Evolutionary conservation across 345 rosid genomes (phyloP), one percentile per base, ranked within the genome.

Genomic region (Eucalyptus pumila): DNA sequence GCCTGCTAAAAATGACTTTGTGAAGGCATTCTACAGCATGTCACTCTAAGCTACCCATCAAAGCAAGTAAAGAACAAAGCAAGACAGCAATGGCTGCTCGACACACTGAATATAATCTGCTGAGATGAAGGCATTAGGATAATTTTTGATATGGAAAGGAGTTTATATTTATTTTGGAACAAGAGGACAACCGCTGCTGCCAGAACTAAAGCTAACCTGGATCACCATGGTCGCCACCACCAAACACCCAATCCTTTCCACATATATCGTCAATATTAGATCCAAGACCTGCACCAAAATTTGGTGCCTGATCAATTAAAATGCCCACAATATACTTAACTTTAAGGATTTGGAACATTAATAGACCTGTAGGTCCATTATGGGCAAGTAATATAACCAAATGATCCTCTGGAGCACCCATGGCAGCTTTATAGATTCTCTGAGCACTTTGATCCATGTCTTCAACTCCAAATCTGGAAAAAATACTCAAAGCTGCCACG

Each of bases 171-270:
- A 50, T 40, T 45, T 50, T 21, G 19, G 32, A 58, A 21, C 40
- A 48, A 52, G 34, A 60, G n/a, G 27, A 34, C 54, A 60, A 3
- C 37, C 0, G 26, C 40, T 10, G 50, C 85, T 45, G 86, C 27
- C 83, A 76, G 83, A 76, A 76, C 47, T 76, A 51, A 86, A 47
- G 87, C 62, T 49, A 92, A 96, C 99, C 99, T 91, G 94, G 97
- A 96, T 96, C 99, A 87, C 99, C 99, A 93, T 96, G 94, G 94
- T 96, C 99, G 50, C 98, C 97, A n/a, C 94, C 99, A 90, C 91
- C 95, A 86, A 37, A 80, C 58, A 50, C 91, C 99, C 97, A 96
- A 91, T 97, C 98, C 93, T 86, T 94, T 91, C 99, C 98, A 89
- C 99, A 96, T 9, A 97, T 96, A 91, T 96, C 96, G 89, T 95